These are phyloP conservation scores for Chlamydomonas sp. DNA, from an alignment of 139 green algal genomes.

Conservation along the genomic window DNA sequence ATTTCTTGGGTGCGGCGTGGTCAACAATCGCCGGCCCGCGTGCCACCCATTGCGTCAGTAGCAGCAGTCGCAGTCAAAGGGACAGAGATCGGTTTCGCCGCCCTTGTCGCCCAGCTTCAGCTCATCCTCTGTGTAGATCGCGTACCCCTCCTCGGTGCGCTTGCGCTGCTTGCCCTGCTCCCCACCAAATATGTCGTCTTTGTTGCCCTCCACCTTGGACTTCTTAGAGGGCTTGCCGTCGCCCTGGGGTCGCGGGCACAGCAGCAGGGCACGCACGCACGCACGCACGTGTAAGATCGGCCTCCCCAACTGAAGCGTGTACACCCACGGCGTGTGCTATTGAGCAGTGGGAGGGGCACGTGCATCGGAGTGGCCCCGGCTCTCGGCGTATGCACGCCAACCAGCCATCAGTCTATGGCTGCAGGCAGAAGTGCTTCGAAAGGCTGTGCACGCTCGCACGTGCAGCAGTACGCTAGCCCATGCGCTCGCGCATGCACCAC, in stretches of 20 bases:
- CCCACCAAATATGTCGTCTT: slow-evolving; percentile 71
- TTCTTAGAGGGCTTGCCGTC: slow-evolving; percentile 13
- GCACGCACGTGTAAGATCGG: neutral
- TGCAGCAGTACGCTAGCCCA: too few species aligned
- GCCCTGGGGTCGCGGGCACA: too few species aligned
- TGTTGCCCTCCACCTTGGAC: slow-evolving; percentile 49
- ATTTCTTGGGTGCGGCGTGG: too few species aligned
- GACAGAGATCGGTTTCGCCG: slow-evolving; percentile 64
- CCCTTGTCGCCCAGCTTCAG: slow-evolving; percentile 48
- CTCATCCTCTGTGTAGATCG: slow-evolving; percentile 75
- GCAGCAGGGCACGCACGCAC: neutral
- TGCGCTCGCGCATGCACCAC: too few species aligned
- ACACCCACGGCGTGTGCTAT: neutral
- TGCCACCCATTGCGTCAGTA: too few species aligned
- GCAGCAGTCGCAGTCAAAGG: slow-evolving; percentile 86
- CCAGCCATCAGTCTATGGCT: too few species aligned
- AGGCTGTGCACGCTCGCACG: too few species aligned
- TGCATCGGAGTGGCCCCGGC: neutral
- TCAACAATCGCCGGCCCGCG: too few species aligned
- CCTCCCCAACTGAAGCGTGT: neutral
- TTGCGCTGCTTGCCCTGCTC: too few species aligned
- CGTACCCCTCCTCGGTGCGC: slow-evolving; percentile 70
- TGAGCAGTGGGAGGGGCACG: neutral
- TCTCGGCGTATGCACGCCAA: neutral
- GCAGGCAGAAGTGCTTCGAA: too few species aligned